A percentile compares a stretch with the other conserved stretches of the same genome.
Conservation (phyloP, 2,329 filamentous ascomycete genomes). For the Talaromyces sp. region DNA sequence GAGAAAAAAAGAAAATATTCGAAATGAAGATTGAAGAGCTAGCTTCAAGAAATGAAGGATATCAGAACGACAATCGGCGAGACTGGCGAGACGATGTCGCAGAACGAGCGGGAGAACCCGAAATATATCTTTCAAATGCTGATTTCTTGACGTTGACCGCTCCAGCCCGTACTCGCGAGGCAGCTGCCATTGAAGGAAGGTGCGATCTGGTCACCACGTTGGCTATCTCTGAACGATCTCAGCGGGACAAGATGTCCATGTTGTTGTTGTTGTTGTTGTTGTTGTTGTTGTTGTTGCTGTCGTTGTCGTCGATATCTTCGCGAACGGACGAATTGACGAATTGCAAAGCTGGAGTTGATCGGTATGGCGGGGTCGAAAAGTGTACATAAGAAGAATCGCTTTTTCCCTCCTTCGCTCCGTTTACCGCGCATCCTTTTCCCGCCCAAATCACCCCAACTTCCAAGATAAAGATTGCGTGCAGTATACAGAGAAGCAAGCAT, state of each 20-base stretch:
- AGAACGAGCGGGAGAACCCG: background rate
- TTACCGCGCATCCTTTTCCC: background rate
- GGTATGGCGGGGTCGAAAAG: background rate
- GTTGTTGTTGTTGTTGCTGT: background rate
- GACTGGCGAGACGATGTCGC: background rate
- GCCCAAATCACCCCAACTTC: background rate
- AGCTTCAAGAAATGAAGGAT: background rate
- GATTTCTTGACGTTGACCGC: background rate
- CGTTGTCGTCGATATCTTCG: background rate
- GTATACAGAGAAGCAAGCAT: background rate
- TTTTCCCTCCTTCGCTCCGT: background rate
- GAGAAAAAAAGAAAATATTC: background rate
- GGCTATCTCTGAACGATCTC: background rate
- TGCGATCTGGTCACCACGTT: background rate
- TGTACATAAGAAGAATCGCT: background rate
- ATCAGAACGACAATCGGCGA: background rate
- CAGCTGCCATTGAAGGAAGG: background rate
- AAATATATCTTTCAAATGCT: background rate
- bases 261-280: background rate
- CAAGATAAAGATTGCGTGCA: background rate
- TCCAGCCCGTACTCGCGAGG: background rate
- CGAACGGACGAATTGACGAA: background rate
- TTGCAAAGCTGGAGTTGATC: background rate
- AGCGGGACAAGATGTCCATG: background rate
- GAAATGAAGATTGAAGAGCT: too few relatives aligned